A percentile compares a stretch with the other conserved stretches of the same genome.
phyloP scores from a whole-genome alignment of 768 basidiomycete species.

The Inosperma sp. region DNA sequence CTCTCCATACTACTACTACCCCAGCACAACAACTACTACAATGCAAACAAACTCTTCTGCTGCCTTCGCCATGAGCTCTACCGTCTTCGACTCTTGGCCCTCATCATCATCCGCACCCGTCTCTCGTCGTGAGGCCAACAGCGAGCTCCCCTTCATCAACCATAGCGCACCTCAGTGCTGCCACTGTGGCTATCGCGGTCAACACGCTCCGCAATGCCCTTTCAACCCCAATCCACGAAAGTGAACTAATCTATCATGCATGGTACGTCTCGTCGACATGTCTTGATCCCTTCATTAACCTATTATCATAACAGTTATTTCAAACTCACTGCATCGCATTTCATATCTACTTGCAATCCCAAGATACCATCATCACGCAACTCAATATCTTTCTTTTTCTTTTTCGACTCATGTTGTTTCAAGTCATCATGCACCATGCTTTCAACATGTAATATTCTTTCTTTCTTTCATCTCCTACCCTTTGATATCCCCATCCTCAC shows the following conservation, averaged over 20 bases:
- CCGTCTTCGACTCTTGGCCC: conserved; percentile 21
- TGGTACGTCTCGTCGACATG: background rate
- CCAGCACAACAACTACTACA: conserved; percentile 17
- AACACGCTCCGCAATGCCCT: conserved; percentile 56
- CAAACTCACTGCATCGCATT: too few relatives aligned
- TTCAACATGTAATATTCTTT: conserved; percentile 17
- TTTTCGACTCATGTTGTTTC: too few relatives aligned
- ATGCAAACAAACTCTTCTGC: conserved; percentile 23
- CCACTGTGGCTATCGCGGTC: conserved; percentile 70
- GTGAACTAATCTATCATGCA: conserved; percentile 6
- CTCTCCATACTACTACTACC: conserved; percentile 18
- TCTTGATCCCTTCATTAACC: too few relatives aligned
- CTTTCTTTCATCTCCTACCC: conserved; percentile 12
- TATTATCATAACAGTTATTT: too few relatives aligned
- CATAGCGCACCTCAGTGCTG: conserved; percentile 71
- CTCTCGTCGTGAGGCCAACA: conserved; percentile 16
- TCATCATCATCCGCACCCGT: conserved; percentile 19
- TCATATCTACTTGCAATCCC: too few relatives aligned
- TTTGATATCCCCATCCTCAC: conserved; percentile 19
- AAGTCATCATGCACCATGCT: conserved; percentile 6
- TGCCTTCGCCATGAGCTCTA: conserved; percentile 12
- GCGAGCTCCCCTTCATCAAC: conserved; percentile 33
- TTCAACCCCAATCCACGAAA: conserved; percentile 43
- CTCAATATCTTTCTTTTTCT: too few relatives aligned
- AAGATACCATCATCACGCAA: too few relatives aligned